Evolutionary conservation across 768 basidiomycete genomes (phyloP).

Genomic region (Galerina sulciceps): DNA sequence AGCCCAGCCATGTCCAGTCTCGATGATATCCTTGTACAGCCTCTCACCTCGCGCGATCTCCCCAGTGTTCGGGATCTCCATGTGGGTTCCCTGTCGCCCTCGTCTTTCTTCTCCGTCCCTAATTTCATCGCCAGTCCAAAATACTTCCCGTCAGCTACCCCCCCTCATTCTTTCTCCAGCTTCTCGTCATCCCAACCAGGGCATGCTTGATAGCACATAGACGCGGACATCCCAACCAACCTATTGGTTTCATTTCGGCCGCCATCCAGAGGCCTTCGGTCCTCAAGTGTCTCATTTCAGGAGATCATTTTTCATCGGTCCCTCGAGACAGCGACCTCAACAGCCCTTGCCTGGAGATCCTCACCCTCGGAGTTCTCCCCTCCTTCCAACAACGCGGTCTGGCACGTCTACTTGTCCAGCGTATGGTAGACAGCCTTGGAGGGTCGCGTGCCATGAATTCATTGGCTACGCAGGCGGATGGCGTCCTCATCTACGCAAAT

Average conservation of each 20-base stretch:
- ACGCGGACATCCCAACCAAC: slow-evolving; percentile 28
- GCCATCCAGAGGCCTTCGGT: slow-evolving; percentile 32
- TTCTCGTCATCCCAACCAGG: slow-evolving; percentile 43
- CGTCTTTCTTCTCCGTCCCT: slow-evolving; percentile 9
- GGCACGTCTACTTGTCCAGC: slow-evolving; percentile 44
- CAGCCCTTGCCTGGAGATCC: slow-evolving; percentile 47
- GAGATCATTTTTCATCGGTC: slow-evolving; percentile 1
- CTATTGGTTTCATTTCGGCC: slow-evolving; percentile 51
- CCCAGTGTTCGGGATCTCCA: slow-evolving; percentile 41
- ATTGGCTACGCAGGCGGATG: slow-evolving; percentile 18
- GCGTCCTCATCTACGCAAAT: slow-evolving; percentile 43
- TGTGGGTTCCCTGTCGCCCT: slow-evolving; percentile 33
- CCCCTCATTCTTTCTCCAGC: slow-evolving; percentile 48
- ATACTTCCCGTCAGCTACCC: slow-evolving; percentile 46
- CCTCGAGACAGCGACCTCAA: slow-evolving; percentile 17
- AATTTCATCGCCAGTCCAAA: slow-evolving; percentile 28
- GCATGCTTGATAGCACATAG: slow-evolving; percentile 46
- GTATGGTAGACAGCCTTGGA: slow-evolving; percentile 32
- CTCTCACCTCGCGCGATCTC: slow-evolving; percentile 39
- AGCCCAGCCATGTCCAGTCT: slow-evolving; percentile 15
- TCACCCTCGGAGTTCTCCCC: slow-evolving; percentile 56
- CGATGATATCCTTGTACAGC: slow-evolving; percentile 33
- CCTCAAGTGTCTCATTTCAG: slow-evolving; percentile 13
- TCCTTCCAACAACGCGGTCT: slow-evolving; percentile 45
- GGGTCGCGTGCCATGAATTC: slow-evolving; percentile 26